These are phyloP conservation scores for Sicyos baderoa DNA, from an alignment of 306 rosid species.

Conservation along the genomic window DNA sequence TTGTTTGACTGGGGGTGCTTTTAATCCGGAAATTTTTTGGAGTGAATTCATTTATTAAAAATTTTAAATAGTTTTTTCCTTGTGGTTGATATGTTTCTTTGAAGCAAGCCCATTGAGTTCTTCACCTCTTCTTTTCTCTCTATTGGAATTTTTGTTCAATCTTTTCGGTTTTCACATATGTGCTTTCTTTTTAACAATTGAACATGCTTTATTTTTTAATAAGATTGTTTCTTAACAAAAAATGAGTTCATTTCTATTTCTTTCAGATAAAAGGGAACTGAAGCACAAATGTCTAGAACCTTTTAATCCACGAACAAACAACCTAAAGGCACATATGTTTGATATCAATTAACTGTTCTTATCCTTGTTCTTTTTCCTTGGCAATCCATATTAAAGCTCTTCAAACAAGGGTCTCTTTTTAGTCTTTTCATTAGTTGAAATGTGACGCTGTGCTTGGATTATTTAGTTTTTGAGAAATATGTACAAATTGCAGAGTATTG, in stretches of 20 bases:
- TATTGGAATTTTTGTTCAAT: neutral
- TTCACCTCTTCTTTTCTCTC: neutral
- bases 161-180: neutral
- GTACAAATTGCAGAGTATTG: constrained; percentile 2
- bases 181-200: neutral
- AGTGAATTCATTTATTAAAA: neutral
- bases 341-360: neutral
- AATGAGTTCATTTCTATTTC: neutral
- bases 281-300: neutral
- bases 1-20: neutral
- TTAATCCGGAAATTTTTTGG: neutral
- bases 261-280: neutral
- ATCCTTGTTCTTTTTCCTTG: neutral
- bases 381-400: neutral
- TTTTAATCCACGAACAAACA: neutral
- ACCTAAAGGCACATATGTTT: neutral
- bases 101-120: neutral
- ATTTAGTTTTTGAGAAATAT: constrained; percentile 3
- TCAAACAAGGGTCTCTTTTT: constrained; percentile 3
- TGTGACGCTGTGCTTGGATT: neutral
- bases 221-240: neutral
- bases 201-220: neutral
- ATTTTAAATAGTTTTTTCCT: neutral
- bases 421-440: neutral
- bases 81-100: neutral